Percentiles rank a stretch among this genome's conserved stretches.
These are phyloP conservation scores for Cyclospora cayetanensis DNA, from an alignment of 169 alveolate genomes.

Conservation along the genomic window DNA sequence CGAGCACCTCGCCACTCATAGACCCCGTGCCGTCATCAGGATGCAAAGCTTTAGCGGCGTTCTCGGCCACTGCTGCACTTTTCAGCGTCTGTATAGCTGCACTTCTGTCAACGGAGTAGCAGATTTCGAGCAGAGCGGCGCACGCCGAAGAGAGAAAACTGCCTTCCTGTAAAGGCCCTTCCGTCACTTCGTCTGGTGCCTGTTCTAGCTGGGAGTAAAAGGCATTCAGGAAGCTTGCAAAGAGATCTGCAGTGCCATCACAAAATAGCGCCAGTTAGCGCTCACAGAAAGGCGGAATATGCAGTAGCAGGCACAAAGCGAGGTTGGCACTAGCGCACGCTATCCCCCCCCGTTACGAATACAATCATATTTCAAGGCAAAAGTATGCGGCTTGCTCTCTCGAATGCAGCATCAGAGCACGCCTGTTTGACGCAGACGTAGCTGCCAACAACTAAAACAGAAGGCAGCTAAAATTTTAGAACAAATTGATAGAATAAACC, in stretches of 20 bases:
- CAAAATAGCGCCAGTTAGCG: not conserved
- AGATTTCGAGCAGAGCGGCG: not conserved
- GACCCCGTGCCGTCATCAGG: not conserved
- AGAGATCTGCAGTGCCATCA: not conserved
- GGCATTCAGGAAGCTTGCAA: not conserved
- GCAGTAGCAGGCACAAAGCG: too few relatives aligned
- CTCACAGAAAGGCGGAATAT: not conserved
- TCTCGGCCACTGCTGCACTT: not conserved
- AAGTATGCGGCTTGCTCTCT: too few relatives aligned
- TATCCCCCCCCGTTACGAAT: too few relatives aligned
- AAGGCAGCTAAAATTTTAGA: not conserved
- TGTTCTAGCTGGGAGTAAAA: conserved; percentile 6
- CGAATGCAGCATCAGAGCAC: too few relatives aligned
- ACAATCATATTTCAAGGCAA: too few relatives aligned
- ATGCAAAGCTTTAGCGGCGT: not conserved
- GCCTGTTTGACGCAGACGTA: too few relatives aligned
- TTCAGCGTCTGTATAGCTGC: not conserved
- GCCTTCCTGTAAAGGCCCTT: not conserved
- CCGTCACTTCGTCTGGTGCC: not conserved
- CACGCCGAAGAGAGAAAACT: not conserved
- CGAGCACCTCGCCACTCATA: not conserved
- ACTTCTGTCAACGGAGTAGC: not conserved
- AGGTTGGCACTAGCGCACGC: too few relatives aligned
- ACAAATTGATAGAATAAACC: too few relatives aligned
- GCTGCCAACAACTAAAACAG: too few relatives aligned